Evolutionary conservation across 371 early-diverging fungal genomes (phyloP).

Genomic region (Thermomucor indicae-seudaticae): DNA sequence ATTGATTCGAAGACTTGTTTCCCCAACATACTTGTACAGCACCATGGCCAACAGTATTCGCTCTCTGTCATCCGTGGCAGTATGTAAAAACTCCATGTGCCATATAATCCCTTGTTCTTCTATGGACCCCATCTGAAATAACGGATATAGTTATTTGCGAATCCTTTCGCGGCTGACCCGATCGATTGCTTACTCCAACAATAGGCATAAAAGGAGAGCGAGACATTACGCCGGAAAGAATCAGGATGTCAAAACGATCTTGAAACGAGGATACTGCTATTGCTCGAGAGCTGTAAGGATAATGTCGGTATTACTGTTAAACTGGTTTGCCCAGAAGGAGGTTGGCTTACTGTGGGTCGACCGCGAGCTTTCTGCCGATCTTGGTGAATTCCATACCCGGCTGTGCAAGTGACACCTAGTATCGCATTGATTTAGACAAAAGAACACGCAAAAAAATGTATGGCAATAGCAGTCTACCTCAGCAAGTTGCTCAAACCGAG

Average conservation of each 20-base stretch:
- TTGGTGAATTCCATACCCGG: slow-evolving; percentile 37
- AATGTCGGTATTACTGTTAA: not conserved
- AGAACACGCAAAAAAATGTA: not conserved
- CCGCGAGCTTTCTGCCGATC: slow-evolving; percentile 26
- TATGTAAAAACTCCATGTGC: slow-evolving; percentile 46
- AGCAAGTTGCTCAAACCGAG: slow-evolving; percentile 29
- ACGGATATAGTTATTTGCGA: no score
- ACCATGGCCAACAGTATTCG: slow-evolving; percentile 28
- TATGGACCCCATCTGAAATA: slow-evolving; percentile 29
- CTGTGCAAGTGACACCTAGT: slow-evolving; percentile 22
- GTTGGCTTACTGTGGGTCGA: slow-evolving; percentile 36
- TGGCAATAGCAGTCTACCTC: slow-evolving; percentile 9
- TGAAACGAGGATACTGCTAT: slow-evolving; percentile 36
- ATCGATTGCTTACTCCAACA: slow-evolving; percentile 18
- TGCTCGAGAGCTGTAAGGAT: slow-evolving; percentile 28
- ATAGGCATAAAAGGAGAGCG: slow-evolving; percentile 31
- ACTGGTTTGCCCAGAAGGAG: not conserved
- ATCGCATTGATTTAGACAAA: not conserved
- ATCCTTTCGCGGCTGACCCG: not conserved
- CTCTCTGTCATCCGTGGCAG: slow-evolving; percentile 12
- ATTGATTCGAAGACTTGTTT: not conserved
- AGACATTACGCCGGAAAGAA: slow-evolving; percentile 22
- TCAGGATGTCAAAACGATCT: slow-evolving; percentile 36
- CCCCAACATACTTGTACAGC: slow-evolving; percentile 28
- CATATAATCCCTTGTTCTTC: slow-evolving; percentile 41